phyloP scores from a whole-genome alignment of 306 rosid species.

The Mimosa bimucronata region DNA sequence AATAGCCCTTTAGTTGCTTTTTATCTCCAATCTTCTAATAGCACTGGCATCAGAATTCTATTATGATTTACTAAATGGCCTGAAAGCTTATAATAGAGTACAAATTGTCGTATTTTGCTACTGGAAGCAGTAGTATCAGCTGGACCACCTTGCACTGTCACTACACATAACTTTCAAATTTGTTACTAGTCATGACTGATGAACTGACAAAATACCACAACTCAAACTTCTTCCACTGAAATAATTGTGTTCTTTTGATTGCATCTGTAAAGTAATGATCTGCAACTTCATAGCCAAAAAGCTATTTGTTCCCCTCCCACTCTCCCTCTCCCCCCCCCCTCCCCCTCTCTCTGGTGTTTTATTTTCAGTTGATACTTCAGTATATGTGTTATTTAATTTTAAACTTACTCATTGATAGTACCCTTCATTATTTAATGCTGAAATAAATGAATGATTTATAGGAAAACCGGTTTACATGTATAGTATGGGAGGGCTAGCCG shows the following conservation, averaged over 20 bases:
- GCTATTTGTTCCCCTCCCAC: neutral
- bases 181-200: conserved; percentile 3
- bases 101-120: neutral
- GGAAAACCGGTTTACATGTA: conserved; percentile 90
- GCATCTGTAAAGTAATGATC: conserved; percentile 11
- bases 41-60: neutral
- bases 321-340: too few species aligned
- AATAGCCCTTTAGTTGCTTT: conserved; percentile 13
- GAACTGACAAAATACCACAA: neutral
- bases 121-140: neutral
- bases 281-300: neutral
- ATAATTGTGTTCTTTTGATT: neutral
- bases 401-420: conserved; percentile 17
- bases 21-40: neutral
- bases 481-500: conserved; percentile 99
- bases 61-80: conserved; percentile 9
- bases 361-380: conserved; percentile 15
- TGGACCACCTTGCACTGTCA: neutral
- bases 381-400: conserved; percentile 23
- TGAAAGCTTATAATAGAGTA: neutral
- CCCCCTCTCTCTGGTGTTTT: neutral
- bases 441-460: conserved; percentile 44
- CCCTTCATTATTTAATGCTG: conserved; percentile 30
- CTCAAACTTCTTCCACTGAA: conserved; percentile 20
- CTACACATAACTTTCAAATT: neutral